Percentiles rank a stretch among this genome's conserved stretches.
Conservation (phyloP, 306 rosid species). For the Sphenostylis stenocarpa region DNA sequence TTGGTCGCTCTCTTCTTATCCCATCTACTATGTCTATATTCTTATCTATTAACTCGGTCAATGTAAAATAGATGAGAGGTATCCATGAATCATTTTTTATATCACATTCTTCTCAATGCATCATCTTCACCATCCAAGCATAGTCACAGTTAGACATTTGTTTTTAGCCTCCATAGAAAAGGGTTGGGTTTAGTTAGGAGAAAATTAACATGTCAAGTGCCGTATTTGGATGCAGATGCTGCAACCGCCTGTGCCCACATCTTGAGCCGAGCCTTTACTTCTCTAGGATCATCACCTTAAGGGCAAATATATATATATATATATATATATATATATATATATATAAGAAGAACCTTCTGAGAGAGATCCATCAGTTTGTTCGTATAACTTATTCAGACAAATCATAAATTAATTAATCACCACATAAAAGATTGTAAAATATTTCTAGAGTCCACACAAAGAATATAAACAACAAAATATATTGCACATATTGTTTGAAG, state of each 20-base stretch:
- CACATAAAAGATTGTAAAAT: background rate
- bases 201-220: slow-evolving; percentile 17
- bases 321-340: no score
- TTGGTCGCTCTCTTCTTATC: no score
- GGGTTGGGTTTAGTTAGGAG: background rate
- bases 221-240: slow-evolving; percentile 54
- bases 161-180: background rate
- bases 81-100: no score
- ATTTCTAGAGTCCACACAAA: no score
- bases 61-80: background rate
- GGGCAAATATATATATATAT: no score
- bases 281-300: slow-evolving; percentile 70
- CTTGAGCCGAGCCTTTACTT: slow-evolving; percentile 80
- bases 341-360: no score
- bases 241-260: slow-evolving; percentile 85
- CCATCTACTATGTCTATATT: no score
- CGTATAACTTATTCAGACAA: background rate
- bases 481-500: background rate
- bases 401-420: background rate
- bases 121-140: no score
- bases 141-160: no score
- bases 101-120: no score
- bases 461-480: background rate
- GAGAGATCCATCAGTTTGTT: no score
- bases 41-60: no score